Conservation (phyloP, 495 filamentous ascomycete species). For the Apodospora peruviana region DNA sequence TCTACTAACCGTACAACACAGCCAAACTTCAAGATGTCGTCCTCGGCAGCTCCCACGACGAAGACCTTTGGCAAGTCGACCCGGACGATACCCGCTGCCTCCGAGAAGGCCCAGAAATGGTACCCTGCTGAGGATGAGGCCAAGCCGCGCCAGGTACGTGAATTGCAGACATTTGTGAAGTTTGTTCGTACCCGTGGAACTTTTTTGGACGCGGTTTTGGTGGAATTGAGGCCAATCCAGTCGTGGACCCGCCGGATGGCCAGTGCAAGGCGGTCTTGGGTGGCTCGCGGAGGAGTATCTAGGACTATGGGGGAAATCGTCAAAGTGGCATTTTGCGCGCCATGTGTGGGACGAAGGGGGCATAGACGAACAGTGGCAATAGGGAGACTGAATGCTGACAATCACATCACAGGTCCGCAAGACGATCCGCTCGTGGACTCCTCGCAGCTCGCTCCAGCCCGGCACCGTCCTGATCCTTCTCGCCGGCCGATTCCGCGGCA, state of each 20-base stretch:
- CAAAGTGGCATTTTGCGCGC: not conserved
- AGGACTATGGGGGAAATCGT: not conserved
- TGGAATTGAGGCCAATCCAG: slow-evolving; percentile 9
- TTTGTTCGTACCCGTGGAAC: slow-evolving; percentile 3
- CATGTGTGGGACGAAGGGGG: not conserved
- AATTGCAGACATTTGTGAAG: slow-evolving; percentile 15
- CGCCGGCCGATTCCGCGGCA: slow-evolving; percentile 98
- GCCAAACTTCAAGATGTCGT: slow-evolving; percentile 59
- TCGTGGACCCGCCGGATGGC: no score
- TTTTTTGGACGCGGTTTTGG: slow-evolving; percentile 10
- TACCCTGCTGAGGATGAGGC: slow-evolving; percentile 94
- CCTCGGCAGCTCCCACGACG: slow-evolving; percentile 54
- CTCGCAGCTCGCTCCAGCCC: slow-evolving; percentile 81
- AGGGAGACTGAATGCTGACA: slow-evolving; percentile 17
- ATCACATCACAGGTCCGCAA: slow-evolving; percentile 75
- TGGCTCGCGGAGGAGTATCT: not conserved
- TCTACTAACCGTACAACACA: slow-evolving; percentile 35
- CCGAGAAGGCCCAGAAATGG: slow-evolving; percentile 97
- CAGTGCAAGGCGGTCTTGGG: no score
- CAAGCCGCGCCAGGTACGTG: slow-evolving; percentile 86
- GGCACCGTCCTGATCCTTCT: slow-evolving; percentile 97
- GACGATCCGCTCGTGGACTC: slow-evolving; percentile 74
- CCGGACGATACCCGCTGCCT: slow-evolving; percentile 74
- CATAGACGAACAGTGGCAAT: not conserved
- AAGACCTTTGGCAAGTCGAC: slow-evolving; percentile 98